Percentiles rank a stretch among this genome's conserved stretches.
phyloP scores from a whole-genome alignment of 768 basidiomycete genomes.

The Boletus barrowsii region DNA sequence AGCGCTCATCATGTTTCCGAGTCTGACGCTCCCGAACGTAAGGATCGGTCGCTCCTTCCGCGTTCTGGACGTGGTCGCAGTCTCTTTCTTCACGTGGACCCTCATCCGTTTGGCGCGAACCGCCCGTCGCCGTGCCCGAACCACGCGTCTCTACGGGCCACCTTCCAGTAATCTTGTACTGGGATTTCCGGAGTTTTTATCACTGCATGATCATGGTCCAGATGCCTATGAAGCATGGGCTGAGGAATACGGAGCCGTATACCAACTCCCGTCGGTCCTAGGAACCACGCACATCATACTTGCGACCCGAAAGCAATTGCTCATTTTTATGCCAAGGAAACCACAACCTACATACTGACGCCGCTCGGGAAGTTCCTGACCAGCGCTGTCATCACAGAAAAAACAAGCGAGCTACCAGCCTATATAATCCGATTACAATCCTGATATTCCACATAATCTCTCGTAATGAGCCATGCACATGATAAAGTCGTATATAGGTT shows the following conservation, averaged over 20 bases:
- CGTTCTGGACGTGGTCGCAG: conserved; percentile 8
- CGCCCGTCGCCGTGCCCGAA: conserved; percentile 8
- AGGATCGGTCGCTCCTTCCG: background rate
- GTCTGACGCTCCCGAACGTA: background rate
- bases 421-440: too few species aligned
- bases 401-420: too few species aligned
- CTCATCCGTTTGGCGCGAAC: conserved; percentile 11
- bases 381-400: conserved; percentile 16
- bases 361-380: conserved; percentile 26
- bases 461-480: too few species aligned
- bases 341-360: conserved; percentile 34
- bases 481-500: too few species aligned
- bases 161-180: conserved; percentile 39
- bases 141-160: conserved; percentile 45
- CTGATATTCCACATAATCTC: too few species aligned
- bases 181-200: conserved; percentile 35
- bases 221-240: conserved; percentile 47
- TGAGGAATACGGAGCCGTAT: conserved; percentile 45
- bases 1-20: background rate
- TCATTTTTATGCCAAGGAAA: conserved; percentile 53
- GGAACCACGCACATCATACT: conserved; percentile 39
- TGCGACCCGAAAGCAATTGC: conserved; percentile 49
- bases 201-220: conserved; percentile 27
- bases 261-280: conserved; percentile 37
- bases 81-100: conserved; percentile 16